Base-by-base conservation (phyloP, 441 rosid genomes). In the Iberis amara region DNA sequence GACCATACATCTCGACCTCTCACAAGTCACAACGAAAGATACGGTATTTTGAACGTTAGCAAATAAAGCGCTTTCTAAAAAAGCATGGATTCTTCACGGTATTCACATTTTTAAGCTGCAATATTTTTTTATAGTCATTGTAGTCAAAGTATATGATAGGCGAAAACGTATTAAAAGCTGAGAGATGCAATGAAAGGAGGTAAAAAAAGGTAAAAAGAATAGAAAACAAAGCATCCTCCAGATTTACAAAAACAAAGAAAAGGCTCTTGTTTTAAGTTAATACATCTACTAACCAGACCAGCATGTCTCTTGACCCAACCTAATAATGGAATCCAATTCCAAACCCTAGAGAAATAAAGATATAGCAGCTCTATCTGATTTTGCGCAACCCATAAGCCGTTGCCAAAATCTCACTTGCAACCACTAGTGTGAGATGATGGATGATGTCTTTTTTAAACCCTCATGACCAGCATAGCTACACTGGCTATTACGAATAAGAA, bases 171-270 rank as follows among this genome's bases (percentile, higher is more conserved):
- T 8, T 13, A 45, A 41, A 47, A 47, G 38, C 6, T 3, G 42
- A 36, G 44, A 12, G 48, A 49, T 47, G 24, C 18, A 39, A 7
- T 10, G 6, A 11, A 31, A 54, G 8, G 8, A n/a, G n/a, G n/a
- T n/a, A 1, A 47, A 8, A 5, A 6, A 31, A 54, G 39, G 41
- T 27, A 35, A 27, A 57, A 32, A 50, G 36, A 52, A 66, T 24
- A 40, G 28, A 31, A 65, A 65, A 9, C 32, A 38, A 40, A 59
- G 65, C 53, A 60, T 42, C 55, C 24, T 41, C 71, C 38, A 61
- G 65, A 66, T 66, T 54, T 66, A 66, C 71, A 66, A 47, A 54
- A 42, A 8, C 39, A 65, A 33, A 39, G 9, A 52, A 55, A 44
- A 10, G 21, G 61, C 55, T 52, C 69, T 27, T 52, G 27, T 9